phyloP scores from a whole-genome alignment of 805 yeast species.

The Candida xyloterini region DNA sequence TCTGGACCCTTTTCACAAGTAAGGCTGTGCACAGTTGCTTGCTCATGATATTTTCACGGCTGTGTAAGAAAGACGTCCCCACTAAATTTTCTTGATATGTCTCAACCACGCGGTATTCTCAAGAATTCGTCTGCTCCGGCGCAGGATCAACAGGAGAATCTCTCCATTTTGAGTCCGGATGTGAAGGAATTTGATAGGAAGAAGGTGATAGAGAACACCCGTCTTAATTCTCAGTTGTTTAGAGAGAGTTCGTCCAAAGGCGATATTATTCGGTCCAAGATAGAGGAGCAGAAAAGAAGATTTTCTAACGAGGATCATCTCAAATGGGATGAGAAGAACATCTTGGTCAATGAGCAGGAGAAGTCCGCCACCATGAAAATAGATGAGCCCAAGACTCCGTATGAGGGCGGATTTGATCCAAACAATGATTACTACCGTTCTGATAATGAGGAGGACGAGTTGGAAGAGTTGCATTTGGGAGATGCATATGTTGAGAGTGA shows the following conservation, averaged over 20 bases:
- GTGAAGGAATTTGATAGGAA: constrained; percentile 42
- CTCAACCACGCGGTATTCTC: constrained; percentile 32
- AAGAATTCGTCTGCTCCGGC: constrained; percentile 27
- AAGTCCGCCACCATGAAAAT: constrained; percentile 74
- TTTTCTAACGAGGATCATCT: constrained; percentile 41
- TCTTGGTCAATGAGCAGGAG: constrained; percentile 71
- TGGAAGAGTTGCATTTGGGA: constrained; percentile 30
- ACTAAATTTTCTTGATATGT: constrained; percentile 2
- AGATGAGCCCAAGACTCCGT: constrained; percentile 95
- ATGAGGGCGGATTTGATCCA: constrained; percentile 85
- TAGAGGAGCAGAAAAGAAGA: constrained; percentile 37
- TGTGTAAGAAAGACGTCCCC: not conserved
- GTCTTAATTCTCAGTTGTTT: constrained; percentile 56
- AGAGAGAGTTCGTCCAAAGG: constrained; percentile 36
- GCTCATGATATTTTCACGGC: not conserved
- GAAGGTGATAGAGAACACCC: constrained; percentile 77
- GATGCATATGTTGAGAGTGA: constrained; percentile 32
- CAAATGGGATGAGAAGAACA: constrained; percentile 83
- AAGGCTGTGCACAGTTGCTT: not conserved
- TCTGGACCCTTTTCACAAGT: no score
- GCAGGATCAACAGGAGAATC: not conserved
- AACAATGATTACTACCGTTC: constrained; percentile 73
- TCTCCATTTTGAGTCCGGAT: constrained; percentile 13
- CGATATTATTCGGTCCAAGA: constrained; percentile 44
- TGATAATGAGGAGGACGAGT: constrained; percentile 57